Conservation (phyloP, 2,329 filamentous ascomycete genomes). For the Xylariaceae sp. region DNA sequence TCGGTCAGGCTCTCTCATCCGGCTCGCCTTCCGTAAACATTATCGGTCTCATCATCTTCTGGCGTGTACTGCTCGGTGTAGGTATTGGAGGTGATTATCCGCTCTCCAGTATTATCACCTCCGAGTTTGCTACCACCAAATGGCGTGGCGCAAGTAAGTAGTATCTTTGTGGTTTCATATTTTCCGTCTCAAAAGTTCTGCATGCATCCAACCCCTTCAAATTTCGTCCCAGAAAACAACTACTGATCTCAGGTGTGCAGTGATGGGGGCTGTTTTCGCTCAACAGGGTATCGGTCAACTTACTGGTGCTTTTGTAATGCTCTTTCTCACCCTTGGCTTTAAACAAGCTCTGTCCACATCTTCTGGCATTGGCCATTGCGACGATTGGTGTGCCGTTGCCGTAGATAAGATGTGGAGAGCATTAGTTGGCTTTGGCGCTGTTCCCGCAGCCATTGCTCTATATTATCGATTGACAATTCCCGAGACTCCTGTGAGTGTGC, state of each 20-base stretch:
- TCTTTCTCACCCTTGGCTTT: constrained; percentile 77
- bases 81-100: constrained; percentile 82
- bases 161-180: too few species aligned
- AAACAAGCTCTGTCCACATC: constrained; percentile 64
- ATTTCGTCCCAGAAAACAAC: neutral
- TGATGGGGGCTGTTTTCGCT: constrained; percentile 83
- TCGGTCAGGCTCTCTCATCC: constrained; percentile 72
- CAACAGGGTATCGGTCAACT: constrained; percentile 89
- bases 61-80: constrained; percentile 77
- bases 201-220: too few species aligned
- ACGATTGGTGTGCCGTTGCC: constrained; percentile 67
- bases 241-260: neutral
- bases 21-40: constrained; percentile 67
- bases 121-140: constrained; percentile 85
- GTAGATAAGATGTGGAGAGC: constrained; percentile 90
- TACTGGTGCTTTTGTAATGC: constrained; percentile 73
- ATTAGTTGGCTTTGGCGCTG: constrained; percentile 79
- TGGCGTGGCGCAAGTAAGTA: constrained; percentile 75
- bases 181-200: too few species aligned
- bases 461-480: constrained; percentile 83
- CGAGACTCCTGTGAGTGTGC: constrained; percentile 68
- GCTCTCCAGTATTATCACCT: constrained; percentile 81
- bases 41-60: constrained; percentile 75
- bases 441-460: constrained; percentile 80
- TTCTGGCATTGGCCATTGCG: constrained; percentile 60